Evolutionary conservation across 805 yeast species (phyloP).

Genomic region (Zygotorulaspora danielsina): DNA sequence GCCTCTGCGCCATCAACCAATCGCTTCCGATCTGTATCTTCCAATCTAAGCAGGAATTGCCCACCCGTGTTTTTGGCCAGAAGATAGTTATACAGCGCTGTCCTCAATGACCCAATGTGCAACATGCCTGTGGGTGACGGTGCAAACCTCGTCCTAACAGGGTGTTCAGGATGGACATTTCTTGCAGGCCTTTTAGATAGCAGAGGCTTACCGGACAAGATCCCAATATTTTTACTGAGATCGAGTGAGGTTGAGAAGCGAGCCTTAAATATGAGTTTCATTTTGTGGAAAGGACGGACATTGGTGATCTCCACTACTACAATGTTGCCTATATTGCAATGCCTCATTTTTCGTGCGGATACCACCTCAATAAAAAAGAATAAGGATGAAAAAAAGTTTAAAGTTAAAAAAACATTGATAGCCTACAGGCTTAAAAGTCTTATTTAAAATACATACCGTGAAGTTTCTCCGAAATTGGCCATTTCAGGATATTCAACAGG

Average conservation of each 20-base stretch:
- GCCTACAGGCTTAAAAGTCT: too few relatives aligned
- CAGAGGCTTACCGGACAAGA: conserved; percentile 9
- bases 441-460: conserved; percentile 23
- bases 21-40: conserved; percentile 87
- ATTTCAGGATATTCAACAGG: conserved; percentile 33
- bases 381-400: too few relatives aligned
- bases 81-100: conserved; percentile 86
- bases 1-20: conserved; percentile 78
- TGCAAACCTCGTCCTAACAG: conserved; percentile 89
- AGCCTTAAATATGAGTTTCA: neutral
- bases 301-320: too few relatives aligned
- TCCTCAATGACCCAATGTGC: conserved; percentile 91
- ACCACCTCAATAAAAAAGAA: too few relatives aligned
- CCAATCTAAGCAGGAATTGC: conserved; percentile 73
- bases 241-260: neutral
- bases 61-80: conserved; percentile 79
- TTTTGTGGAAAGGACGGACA: too few relatives aligned
- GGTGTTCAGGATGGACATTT: conserved; percentile 42
- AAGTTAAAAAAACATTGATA: too few relatives aligned
- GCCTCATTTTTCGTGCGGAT: too few relatives aligned
- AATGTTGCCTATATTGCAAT: too few relatives aligned
- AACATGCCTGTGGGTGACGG: conserved; percentile 96
- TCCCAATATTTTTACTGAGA: neutral
- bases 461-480: conserved; percentile 38
- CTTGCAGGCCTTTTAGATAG: conserved; percentile 18